These are phyloP conservation scores for Dimargaris cristalligena DNA, from an alignment of 192 early-diverging fungal genomes.

Conservation along the genomic window DNA sequence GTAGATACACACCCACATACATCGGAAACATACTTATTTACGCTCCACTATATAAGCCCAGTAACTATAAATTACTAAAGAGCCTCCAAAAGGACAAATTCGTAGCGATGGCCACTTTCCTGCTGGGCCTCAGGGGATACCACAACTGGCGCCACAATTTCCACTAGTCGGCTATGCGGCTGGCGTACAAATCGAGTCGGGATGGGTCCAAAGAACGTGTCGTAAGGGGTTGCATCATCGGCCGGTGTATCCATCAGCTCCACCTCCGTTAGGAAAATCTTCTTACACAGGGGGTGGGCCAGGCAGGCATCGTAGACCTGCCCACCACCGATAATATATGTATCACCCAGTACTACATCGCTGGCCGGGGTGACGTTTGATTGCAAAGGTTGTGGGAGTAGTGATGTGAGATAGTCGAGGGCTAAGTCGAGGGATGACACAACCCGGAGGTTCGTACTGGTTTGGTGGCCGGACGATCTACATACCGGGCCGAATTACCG, in stretches of 20 bases:
- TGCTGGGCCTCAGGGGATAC: not conserved
- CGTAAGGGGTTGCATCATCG: not conserved
- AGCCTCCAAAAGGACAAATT: not conserved
- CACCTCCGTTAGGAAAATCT: not conserved
- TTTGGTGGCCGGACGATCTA: no score
- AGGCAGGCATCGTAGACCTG: not conserved
- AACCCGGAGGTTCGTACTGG: no score
- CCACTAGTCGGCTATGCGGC: not conserved
- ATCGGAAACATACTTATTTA: no score
- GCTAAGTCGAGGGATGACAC: not conserved
- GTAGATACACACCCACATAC: no score
- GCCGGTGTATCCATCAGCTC: not conserved
- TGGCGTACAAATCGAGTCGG: not conserved
- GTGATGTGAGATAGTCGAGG: not conserved
- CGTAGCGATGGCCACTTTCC: not conserved
- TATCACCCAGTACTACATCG: not conserved
- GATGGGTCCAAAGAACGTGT: slow-evolving; percentile 2
- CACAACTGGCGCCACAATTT: not conserved
- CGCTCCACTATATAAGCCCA: no score
- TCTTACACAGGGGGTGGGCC: not conserved
- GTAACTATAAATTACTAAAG: slow-evolving; percentile 13
- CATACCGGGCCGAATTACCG: no score
- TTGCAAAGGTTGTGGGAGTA: not conserved
- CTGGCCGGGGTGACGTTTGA: not conserved
- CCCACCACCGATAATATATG: not conserved